Base-by-base conservation (phyloP, 805 yeast genomes). In the Wickerhamomyces chaumierensis region DNA sequence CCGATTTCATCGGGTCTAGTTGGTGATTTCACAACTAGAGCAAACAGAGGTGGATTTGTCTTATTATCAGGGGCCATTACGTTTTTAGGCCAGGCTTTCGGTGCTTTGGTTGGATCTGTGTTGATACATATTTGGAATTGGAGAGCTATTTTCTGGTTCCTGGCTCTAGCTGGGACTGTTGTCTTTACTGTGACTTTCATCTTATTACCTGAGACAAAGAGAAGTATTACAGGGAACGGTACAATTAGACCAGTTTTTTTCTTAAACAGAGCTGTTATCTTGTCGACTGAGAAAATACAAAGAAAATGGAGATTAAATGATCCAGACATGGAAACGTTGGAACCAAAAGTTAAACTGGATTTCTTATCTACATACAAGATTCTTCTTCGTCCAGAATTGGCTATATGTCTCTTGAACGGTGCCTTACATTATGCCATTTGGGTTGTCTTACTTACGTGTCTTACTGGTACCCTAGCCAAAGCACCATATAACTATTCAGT, bases 141-240 rank as follows among this genome's bases (percentile, higher is more conserved):
- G 95, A 66, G 88, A 48, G 74, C 86, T 0, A 71, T 79, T n/a
- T 81, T 82, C 48, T 75, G 85, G 75, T 82, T 86, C 44, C 57
- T 82, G 37, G 75, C 82, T 1, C 76, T 81, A 20, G 75, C 81
- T 9, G 71, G 80, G 23, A 79, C 79, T 4, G 42, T 56, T 2
- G 63, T 73, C 3, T 43, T 68, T 0, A 1, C 61, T 0, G 17
- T 57, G 0, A 57, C 65, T 2, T 41, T 60, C 3, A 31, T 68
- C 3, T 40, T 67, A 4, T 56, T 86, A 15, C 94, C 95, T 1
- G 95, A 87, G 52, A 87, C 95, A 0, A 70, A 71, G 31, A 65
- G 95, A 40, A 57, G 70, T 6, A 55, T 81, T 7, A 90, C 77
- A 2, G 95, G 94, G 0, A 83, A 84, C 55, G 83, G 87, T 1